Percentiles rank a stretch among this genome's conserved stretches.
phyloP scores from a whole-genome alignment of 192 early-diverging fungal genomes.

The Cladochytrium replicatum region DNA sequence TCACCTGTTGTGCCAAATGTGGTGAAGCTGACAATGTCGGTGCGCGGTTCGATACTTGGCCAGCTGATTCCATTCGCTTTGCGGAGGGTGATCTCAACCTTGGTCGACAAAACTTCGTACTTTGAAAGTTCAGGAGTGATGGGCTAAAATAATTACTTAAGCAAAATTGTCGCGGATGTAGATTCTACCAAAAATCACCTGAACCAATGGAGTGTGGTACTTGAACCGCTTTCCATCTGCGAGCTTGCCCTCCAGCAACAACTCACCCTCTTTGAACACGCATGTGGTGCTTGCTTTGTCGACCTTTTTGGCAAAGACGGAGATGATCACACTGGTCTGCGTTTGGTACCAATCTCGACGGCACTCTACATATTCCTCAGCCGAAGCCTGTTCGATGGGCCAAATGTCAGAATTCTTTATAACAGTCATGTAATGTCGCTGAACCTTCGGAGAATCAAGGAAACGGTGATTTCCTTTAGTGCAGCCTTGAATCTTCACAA shows the following conservation, averaged over 20 bases:
- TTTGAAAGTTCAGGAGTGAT: constrained; percentile 64
- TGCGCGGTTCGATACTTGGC: constrained; percentile 63
- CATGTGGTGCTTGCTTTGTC: constrained; percentile 60
- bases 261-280: constrained; percentile 51
- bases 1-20: constrained; percentile 73
- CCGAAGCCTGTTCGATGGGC: neutral
- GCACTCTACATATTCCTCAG: constrained; percentile 59
- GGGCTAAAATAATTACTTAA: constrained; percentile 21
- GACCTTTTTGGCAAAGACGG: constrained; percentile 89
- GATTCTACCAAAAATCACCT: constrained; percentile 10
- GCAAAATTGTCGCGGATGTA: no score
- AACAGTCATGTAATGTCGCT: no score
- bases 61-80: constrained; percentile 82
- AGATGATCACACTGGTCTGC: constrained; percentile 68
- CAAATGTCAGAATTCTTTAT: no score
- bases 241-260: constrained; percentile 76
- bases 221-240: constrained; percentile 63
- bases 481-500: constrained; percentile 91
- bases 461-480: constrained; percentile 85
- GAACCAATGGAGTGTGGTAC: constrained; percentile 58
- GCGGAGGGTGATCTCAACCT: constrained; percentile 85
- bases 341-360: constrained; percentile 95
- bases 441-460: constrained; percentile 42
- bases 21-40: constrained; percentile 59
- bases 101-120: constrained; percentile 79